These are phyloP conservation scores for Asparagopsis taxiformis DNA, from an alignment of 31 red algal genomes.

Conservation along the genomic window DNA sequence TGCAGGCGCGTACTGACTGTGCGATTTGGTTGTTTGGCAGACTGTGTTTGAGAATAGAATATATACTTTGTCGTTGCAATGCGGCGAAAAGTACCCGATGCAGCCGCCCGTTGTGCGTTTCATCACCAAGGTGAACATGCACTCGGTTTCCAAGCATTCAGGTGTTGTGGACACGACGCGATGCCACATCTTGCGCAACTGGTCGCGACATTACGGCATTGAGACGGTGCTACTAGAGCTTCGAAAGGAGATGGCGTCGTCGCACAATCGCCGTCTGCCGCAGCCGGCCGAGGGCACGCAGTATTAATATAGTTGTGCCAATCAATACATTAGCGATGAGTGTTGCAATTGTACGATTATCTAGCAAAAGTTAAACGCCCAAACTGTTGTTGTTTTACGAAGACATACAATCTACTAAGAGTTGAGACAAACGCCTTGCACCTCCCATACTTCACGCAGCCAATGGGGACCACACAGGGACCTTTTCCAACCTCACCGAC, in stretches of 20 bases:
- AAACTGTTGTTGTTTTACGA: constrained; percentile 5
- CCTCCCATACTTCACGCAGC: constrained; percentile 13
- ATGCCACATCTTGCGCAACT: constrained; percentile 80
- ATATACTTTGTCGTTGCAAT: constrained; percentile 78
- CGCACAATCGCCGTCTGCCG: constrained; percentile 77
- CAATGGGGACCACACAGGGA: too few species aligned
- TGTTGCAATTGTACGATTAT: too few species aligned
- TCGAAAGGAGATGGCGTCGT: constrained; percentile 91
- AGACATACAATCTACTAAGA: too few species aligned
- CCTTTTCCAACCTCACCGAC: too few species aligned
- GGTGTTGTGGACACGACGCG: constrained; percentile 77
- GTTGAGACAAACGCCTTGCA: neutral
- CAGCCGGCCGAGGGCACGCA: constrained; percentile 89
- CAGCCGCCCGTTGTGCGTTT: constrained; percentile 82
- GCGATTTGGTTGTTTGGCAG: constrained; percentile 22
- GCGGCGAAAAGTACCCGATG: constrained; percentile 85
- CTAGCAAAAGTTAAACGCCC: too few species aligned
- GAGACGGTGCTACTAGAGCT: constrained; percentile 90
- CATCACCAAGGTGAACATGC: constrained; percentile 87
- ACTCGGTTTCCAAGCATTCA: constrained; percentile 82
- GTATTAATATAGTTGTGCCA: constrained; percentile 39
- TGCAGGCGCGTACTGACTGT: neutral
- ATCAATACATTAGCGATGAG: too few species aligned
- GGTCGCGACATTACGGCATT: constrained; percentile 79
- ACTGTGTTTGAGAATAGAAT: constrained; percentile 99